Percentiles rank a stretch among this genome's conserved stretches.
Conservation (phyloP, 495 filamentous ascomycete genomes). For the Lasiosphaeria ovina region DNA sequence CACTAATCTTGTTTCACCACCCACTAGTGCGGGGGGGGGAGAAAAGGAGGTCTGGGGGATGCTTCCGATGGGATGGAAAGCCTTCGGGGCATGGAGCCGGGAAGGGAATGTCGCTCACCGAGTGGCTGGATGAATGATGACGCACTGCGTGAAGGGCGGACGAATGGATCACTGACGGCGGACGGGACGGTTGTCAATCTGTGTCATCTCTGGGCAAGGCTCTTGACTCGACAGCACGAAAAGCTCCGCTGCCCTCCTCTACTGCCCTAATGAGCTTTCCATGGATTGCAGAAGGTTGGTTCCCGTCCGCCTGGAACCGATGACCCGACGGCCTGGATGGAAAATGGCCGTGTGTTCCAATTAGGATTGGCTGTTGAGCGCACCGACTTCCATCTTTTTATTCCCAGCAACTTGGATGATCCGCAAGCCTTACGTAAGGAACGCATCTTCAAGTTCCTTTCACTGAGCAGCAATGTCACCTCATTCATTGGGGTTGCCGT, state of each 20-base stretch:
- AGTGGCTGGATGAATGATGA: constrained; percentile 4
- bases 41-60: not conserved
- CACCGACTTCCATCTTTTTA: too few species aligned
- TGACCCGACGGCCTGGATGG: constrained; percentile 7
- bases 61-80: constrained; percentile 7
- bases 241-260: not conserved
- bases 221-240: not conserved
- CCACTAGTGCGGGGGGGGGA: too few species aligned
- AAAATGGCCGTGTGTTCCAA: not conserved
- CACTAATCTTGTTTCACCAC: too few species aligned
- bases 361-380: too few species aligned
- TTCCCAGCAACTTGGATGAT: too few species aligned
- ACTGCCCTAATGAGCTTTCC: not conserved
- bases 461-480: too few species aligned
- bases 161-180: too few species aligned
- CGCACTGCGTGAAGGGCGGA: not conserved
- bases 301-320: constrained; percentile 13
- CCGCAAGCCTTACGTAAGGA: too few species aligned
- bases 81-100: not conserved
- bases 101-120: not conserved
- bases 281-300: not conserved
- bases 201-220: not conserved
- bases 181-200: not conserved
- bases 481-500: too few species aligned
- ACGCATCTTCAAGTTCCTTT: too few species aligned